Evolutionary conservation across 2,329 filamentous ascomycete species (phyloP).

Genomic region (Neonectria sp.): DNA sequence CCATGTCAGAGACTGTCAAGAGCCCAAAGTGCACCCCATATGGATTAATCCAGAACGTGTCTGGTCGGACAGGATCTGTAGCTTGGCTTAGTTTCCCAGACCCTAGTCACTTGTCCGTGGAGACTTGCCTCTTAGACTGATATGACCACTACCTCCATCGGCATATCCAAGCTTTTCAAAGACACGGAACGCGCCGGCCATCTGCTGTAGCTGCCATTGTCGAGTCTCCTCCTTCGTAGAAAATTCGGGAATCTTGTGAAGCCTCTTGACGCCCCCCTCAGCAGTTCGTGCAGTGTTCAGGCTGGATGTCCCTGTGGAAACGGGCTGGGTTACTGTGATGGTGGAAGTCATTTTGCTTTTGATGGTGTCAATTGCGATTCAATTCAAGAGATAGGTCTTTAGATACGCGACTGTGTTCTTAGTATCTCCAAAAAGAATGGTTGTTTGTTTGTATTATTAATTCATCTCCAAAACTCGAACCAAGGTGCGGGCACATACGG

Average conservation of each 20-base stretch:
- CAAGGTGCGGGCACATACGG: not conserved
- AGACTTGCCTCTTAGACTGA: conserved; percentile 53
- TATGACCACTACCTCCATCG: conserved; percentile 64
- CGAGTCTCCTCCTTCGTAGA: conserved; percentile 43
- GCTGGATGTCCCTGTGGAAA: conserved; percentile 14
- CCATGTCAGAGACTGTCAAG: conserved; percentile 76
- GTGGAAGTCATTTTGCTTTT: conserved; percentile 35
- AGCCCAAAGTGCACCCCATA: conserved; percentile 76
- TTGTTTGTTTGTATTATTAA: not conserved
- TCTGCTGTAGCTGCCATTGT: conserved; percentile 55
- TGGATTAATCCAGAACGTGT: conserved; percentile 67
- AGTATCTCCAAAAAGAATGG: not conserved
- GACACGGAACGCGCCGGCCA: conserved; percentile 63
- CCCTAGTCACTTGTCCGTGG: not conserved
- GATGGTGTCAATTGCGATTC: not conserved
- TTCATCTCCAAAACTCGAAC: not conserved
- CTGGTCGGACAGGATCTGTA: conserved; percentile 51
- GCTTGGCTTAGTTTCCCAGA: not conserved
- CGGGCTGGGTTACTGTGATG: conserved; percentile 13
- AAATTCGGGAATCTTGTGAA: conserved; percentile 41
- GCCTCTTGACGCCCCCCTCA: conserved; percentile 33
- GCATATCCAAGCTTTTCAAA: conserved; percentile 62
- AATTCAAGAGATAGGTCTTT: not conserved
- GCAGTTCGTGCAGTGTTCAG: conserved; percentile 31
- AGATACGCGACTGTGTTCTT: not conserved